Evolutionary conservation across 305 asterid genomes (phyloP).

Genomic region (Ajuga reptans): DNA sequence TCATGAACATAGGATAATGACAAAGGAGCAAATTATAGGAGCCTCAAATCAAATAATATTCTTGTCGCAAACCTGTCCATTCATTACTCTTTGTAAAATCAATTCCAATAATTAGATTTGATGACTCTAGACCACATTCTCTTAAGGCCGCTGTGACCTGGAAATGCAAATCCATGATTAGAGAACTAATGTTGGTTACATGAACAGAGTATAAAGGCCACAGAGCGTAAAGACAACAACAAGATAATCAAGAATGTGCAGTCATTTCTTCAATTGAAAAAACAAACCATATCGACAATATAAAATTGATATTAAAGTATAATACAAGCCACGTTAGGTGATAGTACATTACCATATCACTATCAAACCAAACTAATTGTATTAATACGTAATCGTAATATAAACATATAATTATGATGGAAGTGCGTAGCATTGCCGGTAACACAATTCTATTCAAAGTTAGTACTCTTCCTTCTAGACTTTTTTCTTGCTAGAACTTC

Average conservation of each 20-base stretch:
- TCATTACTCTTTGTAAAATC: constrained; percentile 92
- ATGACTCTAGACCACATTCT: constrained; percentile 76
- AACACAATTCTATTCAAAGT: not conserved
- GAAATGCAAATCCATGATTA: constrained; percentile 17
- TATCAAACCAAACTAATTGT: not conserved
- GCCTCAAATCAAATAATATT: constrained; percentile 19
- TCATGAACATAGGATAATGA: not conserved
- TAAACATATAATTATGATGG: not conserved
- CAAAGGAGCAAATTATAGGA: not conserved
- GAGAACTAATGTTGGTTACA: constrained; percentile 4
- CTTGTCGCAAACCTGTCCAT: constrained; percentile 58
- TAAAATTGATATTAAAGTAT: not conserved
- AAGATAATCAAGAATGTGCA: not conserved
- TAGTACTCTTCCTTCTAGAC: not conserved
- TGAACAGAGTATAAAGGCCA: not conserved
- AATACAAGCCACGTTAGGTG: not conserved
- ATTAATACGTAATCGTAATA: not conserved
- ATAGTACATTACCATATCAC: not conserved
- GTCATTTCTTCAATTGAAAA: not conserved
- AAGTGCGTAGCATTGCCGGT: not conserved
- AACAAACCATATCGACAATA: not conserved
- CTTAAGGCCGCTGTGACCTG: constrained; percentile 65
- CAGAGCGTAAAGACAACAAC: not conserved
- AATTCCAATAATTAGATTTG: constrained; percentile 72
- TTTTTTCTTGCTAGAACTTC: not conserved